These are phyloP conservation scores for Tylopilus balloui DNA, from an alignment of 768 basidiomycete species.

Conservation along the genomic window DNA sequence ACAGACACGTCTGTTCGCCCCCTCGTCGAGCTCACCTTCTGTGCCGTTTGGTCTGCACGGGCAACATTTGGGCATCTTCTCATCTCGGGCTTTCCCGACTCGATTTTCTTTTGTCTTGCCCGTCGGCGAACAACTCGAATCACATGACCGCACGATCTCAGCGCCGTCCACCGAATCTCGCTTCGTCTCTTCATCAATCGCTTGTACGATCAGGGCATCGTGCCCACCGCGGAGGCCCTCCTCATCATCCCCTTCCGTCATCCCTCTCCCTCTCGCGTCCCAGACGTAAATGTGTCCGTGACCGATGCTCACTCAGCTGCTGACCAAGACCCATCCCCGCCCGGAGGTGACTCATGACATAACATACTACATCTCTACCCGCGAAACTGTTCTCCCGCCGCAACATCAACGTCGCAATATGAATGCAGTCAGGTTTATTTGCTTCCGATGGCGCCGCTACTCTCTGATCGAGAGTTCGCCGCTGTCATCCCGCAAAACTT, in stretches of 20 bases:
- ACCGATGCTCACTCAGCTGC: not conserved
- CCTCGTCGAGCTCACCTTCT: too few relatives aligned
- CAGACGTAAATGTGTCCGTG: not conserved
- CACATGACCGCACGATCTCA: too few relatives aligned
- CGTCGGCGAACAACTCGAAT: too few relatives aligned
- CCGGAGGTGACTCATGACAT: too few relatives aligned
- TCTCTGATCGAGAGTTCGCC: constrained; percentile 12
- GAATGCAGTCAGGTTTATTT: too few relatives aligned
- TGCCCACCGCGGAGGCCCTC: not conserved
- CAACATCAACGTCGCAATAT: not conserved
- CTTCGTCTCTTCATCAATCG: not conserved
- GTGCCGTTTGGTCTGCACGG: too few relatives aligned
- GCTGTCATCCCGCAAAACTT: constrained; percentile 7
- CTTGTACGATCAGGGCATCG: not conserved
- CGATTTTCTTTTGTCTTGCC: too few relatives aligned
- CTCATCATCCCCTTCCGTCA: not conserved
- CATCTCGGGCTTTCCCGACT: too few relatives aligned
- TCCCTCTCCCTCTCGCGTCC: not conserved
- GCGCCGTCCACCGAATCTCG: not conserved
- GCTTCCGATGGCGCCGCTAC: not conserved
- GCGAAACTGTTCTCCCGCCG: constrained; percentile 10
- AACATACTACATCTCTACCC: not conserved
- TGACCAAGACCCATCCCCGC: constrained; percentile 5
- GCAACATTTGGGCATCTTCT: too few relatives aligned
- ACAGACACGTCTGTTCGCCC: too few relatives aligned